Base-by-base conservation (phyloP, 75 land plant genomes). In the Pseudotsuga menziesii region DNA sequence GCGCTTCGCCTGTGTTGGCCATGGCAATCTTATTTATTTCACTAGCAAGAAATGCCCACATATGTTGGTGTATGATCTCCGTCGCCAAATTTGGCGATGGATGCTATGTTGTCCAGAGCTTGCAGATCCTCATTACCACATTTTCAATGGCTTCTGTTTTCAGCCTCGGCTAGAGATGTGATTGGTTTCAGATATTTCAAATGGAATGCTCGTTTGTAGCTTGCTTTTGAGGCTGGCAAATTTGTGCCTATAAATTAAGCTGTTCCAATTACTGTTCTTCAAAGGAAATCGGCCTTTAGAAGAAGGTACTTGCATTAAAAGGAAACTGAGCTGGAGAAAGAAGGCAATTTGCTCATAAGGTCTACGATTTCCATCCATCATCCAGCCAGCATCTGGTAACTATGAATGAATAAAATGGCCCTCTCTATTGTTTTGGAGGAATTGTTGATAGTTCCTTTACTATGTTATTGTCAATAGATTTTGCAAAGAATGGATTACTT, bases 1-100 rank as follows among this genome's bases (percentile, higher is more conserved):
- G 35, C 61, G 58, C 55, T 80, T 80, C 54, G 78, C 76, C 22
- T 80, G 78, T 56, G 76, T 80, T 41, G 82, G 82, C 60, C 71
- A 75, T 59, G 79, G 56, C 1, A 54, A 80, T n/a, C 29, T 80
- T 27, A 62, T 75, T 4, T 80, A 80, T 64, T 80, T 80, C 78
- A 75, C 69, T 22, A 75, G 67, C 78, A 80, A 74, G 26, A 80
- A 52, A 78, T 80, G 78, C 69, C 67, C 61, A 52, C 22, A 44
- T 13, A 74, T 80, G 27, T 67, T 80, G 26, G 69, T 41, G 7
- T 75, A 80, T 67, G 66, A 56, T 25, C 48, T 80, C 12, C 60
- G 63, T 15, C 13, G 41, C 22, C 77, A 54, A 54, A 58, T 52
- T 41, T 80, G 78, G 78, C 32, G 11, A 3, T 75, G 82, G 82